phyloP scores from a whole-genome alignment of 2,329 filamentous ascomycete genomes.

The Trichoderma citrinoviride region DNA sequence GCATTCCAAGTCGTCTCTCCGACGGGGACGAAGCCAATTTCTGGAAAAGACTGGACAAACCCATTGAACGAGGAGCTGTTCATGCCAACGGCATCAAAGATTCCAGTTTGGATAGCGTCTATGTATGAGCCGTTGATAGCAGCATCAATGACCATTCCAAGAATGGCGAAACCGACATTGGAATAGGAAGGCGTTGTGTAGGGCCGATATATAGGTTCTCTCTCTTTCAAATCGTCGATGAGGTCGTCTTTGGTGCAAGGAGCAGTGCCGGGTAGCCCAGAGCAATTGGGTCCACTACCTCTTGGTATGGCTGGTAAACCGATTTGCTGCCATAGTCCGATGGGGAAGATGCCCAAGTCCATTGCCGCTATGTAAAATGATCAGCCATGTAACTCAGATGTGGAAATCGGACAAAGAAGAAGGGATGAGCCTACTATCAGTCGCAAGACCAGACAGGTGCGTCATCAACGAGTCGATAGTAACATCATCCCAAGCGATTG shows the following conservation, averaged over 20 bases:
- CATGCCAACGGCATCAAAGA: background rate
- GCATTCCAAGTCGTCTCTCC: conserved; percentile 36
- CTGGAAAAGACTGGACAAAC: conserved; percentile 30
- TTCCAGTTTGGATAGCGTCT: background rate
- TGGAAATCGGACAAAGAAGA: background rate
- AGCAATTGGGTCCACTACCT: background rate
- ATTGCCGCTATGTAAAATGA: background rate
- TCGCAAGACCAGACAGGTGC: conserved; percentile 45
- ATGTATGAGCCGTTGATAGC: conserved; percentile 43
- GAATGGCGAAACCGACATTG: conserved; percentile 45
- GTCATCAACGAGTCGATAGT: conserved; percentile 45
- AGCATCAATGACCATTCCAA: conserved; percentile 46
- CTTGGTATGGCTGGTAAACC: background rate
- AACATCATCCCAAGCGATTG: conserved; percentile 47
- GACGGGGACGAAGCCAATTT: conserved; percentile 38
- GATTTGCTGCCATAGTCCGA: background rate
- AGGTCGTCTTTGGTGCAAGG: conserved; percentile 28
- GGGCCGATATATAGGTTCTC: conserved; percentile 41
- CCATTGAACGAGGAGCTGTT: conserved; percentile 24
- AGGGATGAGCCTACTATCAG: conserved; percentile 33
- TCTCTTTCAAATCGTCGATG: conserved; percentile 29
- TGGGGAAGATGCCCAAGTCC: background rate
- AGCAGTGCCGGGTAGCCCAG: background rate
- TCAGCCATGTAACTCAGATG: background rate
- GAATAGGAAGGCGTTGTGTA: conserved; percentile 49